Percentiles rank a stretch among this genome's conserved stretches.
Evolutionary conservation across 306 rosid genomes (phyloP).

Genomic region (Rubus idaeus): DNA sequence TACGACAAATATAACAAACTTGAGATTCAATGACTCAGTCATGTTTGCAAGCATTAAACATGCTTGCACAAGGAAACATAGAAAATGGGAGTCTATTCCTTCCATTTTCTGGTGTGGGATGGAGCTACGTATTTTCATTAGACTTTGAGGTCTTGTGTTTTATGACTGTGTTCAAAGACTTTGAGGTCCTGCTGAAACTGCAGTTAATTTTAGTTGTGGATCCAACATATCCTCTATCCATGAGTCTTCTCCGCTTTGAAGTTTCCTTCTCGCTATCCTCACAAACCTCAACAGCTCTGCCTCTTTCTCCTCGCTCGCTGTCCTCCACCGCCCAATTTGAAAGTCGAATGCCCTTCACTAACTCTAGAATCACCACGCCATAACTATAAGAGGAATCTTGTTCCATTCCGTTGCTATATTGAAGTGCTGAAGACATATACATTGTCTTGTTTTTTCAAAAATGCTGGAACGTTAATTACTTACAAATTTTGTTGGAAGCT

Average conservation of each 20-base stretch:
- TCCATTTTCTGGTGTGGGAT: not conserved
- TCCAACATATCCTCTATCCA: constrained; percentile 21
- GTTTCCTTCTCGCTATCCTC: constrained; percentile 2
- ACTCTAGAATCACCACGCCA: constrained; percentile 54
- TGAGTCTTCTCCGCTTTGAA: not conserved
- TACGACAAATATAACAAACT: not conserved
- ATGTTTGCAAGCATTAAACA: not conserved
- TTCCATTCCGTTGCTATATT: not conserved
- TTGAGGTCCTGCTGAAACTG: not conserved
- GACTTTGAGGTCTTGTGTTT: not conserved
- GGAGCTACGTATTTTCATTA: too few relatives aligned
- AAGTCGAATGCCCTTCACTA: constrained; percentile 32
- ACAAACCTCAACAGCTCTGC: constrained; percentile 12
- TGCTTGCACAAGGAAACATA: not conserved
- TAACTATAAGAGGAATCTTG: constrained; percentile 30
- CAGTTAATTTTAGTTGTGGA: not conserved
- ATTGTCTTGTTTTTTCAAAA: not conserved
- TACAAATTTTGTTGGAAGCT: not conserved
- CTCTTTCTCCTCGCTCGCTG: constrained; percentile 1
- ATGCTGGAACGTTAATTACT: not conserved
- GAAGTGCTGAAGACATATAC: not conserved
- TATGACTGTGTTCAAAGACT: too few relatives aligned
- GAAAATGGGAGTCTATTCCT: not conserved
- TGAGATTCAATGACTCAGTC: not conserved
- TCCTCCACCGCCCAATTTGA: constrained; percentile 12